A percentile compares a stretch with the other conserved stretches of the same genome.
Evolutionary conservation across 768 basidiomycete species (phyloP).

Genomic region (Collybia sordida): DNA sequence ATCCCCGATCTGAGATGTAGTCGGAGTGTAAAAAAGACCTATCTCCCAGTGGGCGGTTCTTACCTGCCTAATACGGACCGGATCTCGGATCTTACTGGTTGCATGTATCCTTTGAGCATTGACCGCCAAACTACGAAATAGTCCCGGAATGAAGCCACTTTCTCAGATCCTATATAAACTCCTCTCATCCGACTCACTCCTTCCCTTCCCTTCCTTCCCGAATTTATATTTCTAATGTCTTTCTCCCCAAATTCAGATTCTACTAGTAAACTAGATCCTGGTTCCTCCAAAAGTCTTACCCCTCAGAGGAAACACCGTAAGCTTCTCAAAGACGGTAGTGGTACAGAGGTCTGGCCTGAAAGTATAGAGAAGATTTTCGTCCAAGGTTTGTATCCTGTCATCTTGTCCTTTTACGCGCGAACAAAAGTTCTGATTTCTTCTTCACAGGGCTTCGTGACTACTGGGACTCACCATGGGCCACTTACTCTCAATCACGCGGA

Average conservation of each 20-base stretch:
- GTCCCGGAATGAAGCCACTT: constrained; percentile 16
- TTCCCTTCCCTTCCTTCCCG: constrained; percentile 15
- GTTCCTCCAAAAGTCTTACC: constrained; percentile 46
- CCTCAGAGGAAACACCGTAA: constrained; percentile 83
- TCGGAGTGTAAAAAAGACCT: constrained; percentile 14
- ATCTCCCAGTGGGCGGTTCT: constrained; percentile 50
- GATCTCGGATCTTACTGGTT: constrained; percentile 50
- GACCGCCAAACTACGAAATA: constrained; percentile 19
- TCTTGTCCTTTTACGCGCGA: neutral
- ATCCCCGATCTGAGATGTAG: constrained; percentile 19
- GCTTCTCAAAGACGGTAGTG: constrained; percentile 76
- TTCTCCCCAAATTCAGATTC: constrained; percentile 8
- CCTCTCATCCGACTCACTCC: constrained; percentile 10
- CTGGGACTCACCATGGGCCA: constrained; percentile 80
- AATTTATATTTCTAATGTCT: constrained; percentile 17
- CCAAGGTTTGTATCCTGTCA: constrained; percentile 44
- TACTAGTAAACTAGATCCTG: constrained; percentile 28
- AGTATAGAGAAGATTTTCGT: constrained; percentile 76
- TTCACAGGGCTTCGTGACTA: constrained; percentile 67
- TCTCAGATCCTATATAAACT: constrained; percentile 32
- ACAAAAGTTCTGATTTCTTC: constrained; percentile 6
- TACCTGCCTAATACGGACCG: constrained; percentile 44
- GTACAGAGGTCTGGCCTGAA: constrained; percentile 84
- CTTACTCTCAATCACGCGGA: constrained; percentile 68
- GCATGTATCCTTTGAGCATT: neutral